Evolutionary conservation across 768 basidiomycete genomes (phyloP).

Genomic region (Collybia mongolica): DNA sequence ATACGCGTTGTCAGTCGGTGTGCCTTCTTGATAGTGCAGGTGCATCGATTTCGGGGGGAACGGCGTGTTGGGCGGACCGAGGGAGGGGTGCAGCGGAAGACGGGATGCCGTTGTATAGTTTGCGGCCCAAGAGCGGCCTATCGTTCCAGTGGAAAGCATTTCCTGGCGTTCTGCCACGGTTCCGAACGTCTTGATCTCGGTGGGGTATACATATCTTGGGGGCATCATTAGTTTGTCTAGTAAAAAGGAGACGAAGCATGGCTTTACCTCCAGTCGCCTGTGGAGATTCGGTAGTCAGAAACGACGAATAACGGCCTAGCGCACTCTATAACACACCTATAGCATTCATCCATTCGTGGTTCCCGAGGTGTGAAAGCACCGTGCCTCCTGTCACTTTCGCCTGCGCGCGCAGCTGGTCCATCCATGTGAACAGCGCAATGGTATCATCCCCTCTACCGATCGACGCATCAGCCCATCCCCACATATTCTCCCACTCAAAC

Average conservation of each 20-base stretch:
- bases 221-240: not conserved
- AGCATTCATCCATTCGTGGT: constrained; percentile 96
- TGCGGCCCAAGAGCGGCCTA: constrained; percentile 79
- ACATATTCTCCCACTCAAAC: constrained; percentile 9
- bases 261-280: constrained; percentile 82
- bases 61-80: constrained; percentile 66
- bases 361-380: constrained; percentile 81
- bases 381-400: constrained; percentile 68
- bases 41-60: constrained; percentile 40
- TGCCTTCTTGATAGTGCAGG: constrained; percentile 14
- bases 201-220: constrained; percentile 76
- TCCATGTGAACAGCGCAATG: constrained; percentile 78
- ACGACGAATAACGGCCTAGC: too few species aligned
- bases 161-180: constrained; percentile 68
- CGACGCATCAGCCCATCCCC: too few species aligned
- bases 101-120: constrained; percentile 85
- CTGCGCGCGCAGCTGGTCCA: constrained; percentile 80
- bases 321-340: constrained; percentile 47
- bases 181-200: constrained; percentile 84
- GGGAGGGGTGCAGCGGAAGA: constrained; percentile 72
- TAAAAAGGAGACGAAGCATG: not conserved
- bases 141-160: constrained; percentile 69
- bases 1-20: constrained; percentile 15
- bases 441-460: constrained; percentile 80
- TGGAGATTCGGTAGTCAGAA: not conserved